A percentile compares a stretch with the other conserved stretches of the same genome.
These are phyloP conservation scores for Sporothrix inflata DNA, from an alignment of 2,329 filamentous ascomycete genomes.

Conservation along the genomic window DNA sequence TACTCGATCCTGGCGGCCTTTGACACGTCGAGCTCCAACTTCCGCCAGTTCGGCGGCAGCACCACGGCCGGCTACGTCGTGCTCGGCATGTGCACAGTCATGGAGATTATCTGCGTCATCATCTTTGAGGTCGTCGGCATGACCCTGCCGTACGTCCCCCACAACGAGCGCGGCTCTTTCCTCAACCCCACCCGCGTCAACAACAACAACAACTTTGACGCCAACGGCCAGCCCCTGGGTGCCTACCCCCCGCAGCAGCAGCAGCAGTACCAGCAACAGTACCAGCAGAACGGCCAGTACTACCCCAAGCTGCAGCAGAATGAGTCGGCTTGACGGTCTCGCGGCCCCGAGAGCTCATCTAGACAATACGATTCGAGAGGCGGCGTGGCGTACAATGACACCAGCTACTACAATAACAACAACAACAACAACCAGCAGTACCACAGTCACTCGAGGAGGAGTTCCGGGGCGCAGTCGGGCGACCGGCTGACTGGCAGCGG, in stretches of 20 bases:
- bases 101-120: slow-evolving; percentile 53
- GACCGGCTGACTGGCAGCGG: not conserved
- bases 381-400: not conserved
- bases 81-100: slow-evolving; percentile 52
- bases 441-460: not conserved
- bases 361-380: not conserved
- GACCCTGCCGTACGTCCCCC: slow-evolving; percentile 39
- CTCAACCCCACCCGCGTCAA: not conserved
- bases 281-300: slow-evolving; percentile 5
- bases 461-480: slow-evolving; percentile 1
- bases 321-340: slow-evolving; percentile 21
- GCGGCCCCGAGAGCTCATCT: not conserved
- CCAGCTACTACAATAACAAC: not conserved
- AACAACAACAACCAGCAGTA: not conserved
- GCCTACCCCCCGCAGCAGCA: not conserved
- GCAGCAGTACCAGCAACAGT: not conserved
- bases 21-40: slow-evolving; percentile 43
- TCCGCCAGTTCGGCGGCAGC: slow-evolving; percentile 48
- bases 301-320: slow-evolving; percentile 21
- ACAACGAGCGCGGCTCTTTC: not conserved
- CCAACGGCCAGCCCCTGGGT: slow-evolving; percentile 16
- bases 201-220: not conserved
- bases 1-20: slow-evolving; percentile 53
- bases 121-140: slow-evolving; percentile 48
- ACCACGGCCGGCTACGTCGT: slow-evolving; percentile 42